Percentiles rank a stretch among this genome's conserved stretches.
Evolutionary conservation across 768 basidiomycete species (phyloP).

Genomic region (Lyophyllum decastes): DNA sequence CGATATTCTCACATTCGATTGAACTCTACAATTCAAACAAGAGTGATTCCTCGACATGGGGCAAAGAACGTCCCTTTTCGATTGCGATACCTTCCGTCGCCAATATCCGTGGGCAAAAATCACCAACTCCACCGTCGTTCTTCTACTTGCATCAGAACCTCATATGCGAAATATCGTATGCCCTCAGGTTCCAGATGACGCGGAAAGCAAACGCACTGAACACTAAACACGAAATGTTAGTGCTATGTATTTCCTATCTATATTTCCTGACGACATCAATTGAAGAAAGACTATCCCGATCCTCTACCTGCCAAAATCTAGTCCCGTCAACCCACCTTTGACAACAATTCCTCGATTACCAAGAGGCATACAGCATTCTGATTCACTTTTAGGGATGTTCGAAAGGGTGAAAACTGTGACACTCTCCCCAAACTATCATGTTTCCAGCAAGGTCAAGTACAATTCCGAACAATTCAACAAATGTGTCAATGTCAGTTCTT

Average conservation of each 20-base stretch:
- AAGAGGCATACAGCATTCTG: constrained; percentile 15
- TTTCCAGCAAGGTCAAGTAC: constrained; percentile 8
- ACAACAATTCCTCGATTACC: constrained; percentile 30
- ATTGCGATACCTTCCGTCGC: constrained; percentile 39
- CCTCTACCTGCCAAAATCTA: constrained; percentile 45
- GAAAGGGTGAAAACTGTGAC: constrained; percentile 31
- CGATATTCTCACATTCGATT: constrained; percentile 27
- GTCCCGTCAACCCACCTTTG: constrained; percentile 34
- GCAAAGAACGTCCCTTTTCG: constrained; percentile 34
- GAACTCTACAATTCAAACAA: constrained; percentile 27
- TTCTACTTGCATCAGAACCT: constrained; percentile 26
- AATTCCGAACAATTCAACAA: constrained; percentile 15
- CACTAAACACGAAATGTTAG: constrained; percentile 41
- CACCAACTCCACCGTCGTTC: constrained; percentile 40
- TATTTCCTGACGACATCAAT: not conserved
- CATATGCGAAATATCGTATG: constrained; percentile 36
- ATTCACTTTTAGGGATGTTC: constrained; percentile 20
- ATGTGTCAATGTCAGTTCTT: constrained; percentile 27
- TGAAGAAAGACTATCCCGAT: constrained; percentile 34
- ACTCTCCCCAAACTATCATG: constrained; percentile 23
- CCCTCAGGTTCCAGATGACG: constrained; percentile 36
- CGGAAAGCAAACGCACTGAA: constrained; percentile 37
- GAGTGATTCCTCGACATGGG: constrained; percentile 20
- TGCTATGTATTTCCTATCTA: not conserved
- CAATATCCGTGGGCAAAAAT: constrained; percentile 21